These are phyloP conservation scores for Rhodotorula babjevae DNA, from an alignment of 768 basidiomycete genomes.

Conservation along the genomic window DNA sequence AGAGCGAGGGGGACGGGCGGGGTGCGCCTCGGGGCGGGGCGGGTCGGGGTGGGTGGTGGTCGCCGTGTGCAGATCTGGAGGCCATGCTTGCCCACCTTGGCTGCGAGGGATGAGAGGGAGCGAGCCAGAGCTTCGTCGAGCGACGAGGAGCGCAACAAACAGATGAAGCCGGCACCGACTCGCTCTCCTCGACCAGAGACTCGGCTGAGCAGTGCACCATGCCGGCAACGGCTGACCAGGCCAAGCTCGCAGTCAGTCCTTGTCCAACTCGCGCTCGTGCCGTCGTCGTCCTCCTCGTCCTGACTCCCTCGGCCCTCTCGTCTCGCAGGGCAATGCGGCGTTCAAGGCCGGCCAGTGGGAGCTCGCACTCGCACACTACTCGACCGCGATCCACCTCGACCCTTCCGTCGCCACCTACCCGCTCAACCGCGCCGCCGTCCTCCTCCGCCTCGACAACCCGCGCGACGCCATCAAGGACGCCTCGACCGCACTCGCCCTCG, in stretches of 20 bases:
- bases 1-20: slow-evolving; percentile 17
- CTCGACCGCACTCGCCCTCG: slow-evolving; percentile 42
- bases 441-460: slow-evolving; percentile 71
- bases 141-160: too few species aligned
- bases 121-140: too few species aligned
- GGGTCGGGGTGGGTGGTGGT: too few species aligned
- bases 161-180: too few species aligned
- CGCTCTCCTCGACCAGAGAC: too few species aligned
- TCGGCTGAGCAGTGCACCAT: not conserved
- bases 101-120: too few species aligned
- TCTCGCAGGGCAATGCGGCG: slow-evolving; percentile 69
- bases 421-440: slow-evolving; percentile 83
- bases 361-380: slow-evolving; percentile 78
- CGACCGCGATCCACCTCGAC: slow-evolving; percentile 70
- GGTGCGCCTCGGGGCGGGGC: not conserved
- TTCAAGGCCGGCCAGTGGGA: slow-evolving; percentile 78
- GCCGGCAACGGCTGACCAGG: slow-evolving; percentile 1
- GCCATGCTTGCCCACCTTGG: too few species aligned
- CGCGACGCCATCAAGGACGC: slow-evolving; percentile 46
- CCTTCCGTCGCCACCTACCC: slow-evolving; percentile 68
- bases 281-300: not conserved
- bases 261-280: not conserved
- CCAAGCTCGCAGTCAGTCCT: slow-evolving; percentile 12
- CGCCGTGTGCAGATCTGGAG: too few species aligned
- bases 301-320: too few species aligned